phyloP scores from a whole-genome alignment of 371 early-diverging fungal genomes.

The Rhizopus arrhizus region DNA sequence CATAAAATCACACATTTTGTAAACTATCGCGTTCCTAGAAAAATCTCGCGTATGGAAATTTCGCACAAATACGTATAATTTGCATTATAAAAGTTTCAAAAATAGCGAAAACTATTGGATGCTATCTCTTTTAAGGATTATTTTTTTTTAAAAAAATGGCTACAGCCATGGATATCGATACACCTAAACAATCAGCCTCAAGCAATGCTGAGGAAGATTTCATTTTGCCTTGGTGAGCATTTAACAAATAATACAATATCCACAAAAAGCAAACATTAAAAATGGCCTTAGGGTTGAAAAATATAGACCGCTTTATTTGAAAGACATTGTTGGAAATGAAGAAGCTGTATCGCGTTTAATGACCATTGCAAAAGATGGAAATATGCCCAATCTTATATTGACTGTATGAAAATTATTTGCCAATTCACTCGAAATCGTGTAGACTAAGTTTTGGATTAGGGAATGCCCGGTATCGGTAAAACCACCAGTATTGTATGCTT shows the following conservation, averaged over 20 bases:
- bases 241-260: background rate
- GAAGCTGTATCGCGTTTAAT: constrained; percentile 89
- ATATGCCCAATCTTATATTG: constrained; percentile 97
- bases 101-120: too few relatives aligned
- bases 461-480: constrained; percentile 99
- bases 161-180: constrained; percentile 22
- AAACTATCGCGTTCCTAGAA: too few relatives aligned
- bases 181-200: constrained; percentile 1
- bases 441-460: constrained; percentile 46
- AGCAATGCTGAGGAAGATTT: constrained; percentile 5
- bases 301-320: constrained; percentile 86
- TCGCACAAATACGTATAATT: too few relatives aligned
- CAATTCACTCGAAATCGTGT: background rate
- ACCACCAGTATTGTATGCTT: constrained; percentile 96
- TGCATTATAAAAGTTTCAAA: too few relatives aligned
- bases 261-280: background rate
- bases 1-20: too few relatives aligned
- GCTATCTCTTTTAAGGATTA: too few relatives aligned
- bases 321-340: constrained; percentile 96
- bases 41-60: too few relatives aligned
- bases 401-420: constrained; percentile 54
- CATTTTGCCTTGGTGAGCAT: constrained; percentile 13
- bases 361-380: constrained; percentile 86
- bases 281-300: constrained; percentile 90
- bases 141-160: constrained; percentile 17